phyloP scores from a whole-genome alignment of 2,329 filamentous ascomycete genomes.

The Colletotrichum lentis region DNA sequence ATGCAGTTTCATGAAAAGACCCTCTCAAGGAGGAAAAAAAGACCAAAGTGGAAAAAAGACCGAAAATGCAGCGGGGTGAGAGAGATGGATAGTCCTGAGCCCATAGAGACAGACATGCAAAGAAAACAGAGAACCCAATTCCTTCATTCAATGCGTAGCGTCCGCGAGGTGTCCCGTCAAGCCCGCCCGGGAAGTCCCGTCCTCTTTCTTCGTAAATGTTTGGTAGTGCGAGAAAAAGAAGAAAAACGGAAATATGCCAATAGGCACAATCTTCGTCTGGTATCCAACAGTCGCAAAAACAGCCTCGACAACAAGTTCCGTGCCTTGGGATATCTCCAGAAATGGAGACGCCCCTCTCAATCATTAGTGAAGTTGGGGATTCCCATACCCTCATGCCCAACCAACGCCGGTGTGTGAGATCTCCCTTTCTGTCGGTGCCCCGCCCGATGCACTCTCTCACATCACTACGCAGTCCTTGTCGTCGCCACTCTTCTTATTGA shows the following conservation, averaged over 20 bases:
- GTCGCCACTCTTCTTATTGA: slow-evolving; percentile 58
- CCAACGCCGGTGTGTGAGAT: slow-evolving; percentile 29
- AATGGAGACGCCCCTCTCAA: slow-evolving; percentile 15
- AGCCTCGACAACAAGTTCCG: slow-evolving; percentile 5
- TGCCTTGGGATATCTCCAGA: neutral
- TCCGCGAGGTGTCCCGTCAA: slow-evolving; percentile 10
- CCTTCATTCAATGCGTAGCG: slow-evolving; percentile 16
- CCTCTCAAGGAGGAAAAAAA: neutral
- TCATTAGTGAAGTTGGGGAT: slow-evolving; percentile 36
- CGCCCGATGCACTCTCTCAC: slow-evolving; percentile 50
- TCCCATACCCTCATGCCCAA: slow-evolving; percentile 26
- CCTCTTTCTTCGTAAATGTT: slow-evolving; percentile 27
- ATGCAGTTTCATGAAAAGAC: slow-evolving; percentile 33
- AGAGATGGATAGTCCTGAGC: slow-evolving; percentile 19
- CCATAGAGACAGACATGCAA: slow-evolving; percentile 23
- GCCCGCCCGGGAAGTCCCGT: slow-evolving; percentile 1
- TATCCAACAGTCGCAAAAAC: slow-evolving; percentile 24
- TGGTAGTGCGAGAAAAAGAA: slow-evolving; percentile 12
- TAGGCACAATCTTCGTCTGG: slow-evolving; percentile 5
- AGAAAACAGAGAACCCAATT: slow-evolving; percentile 17
- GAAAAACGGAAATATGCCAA: slow-evolving; percentile 18
- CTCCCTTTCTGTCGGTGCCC: slow-evolving; percentile 9
- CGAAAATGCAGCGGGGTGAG: slow-evolving; percentile 9
- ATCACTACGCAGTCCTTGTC: slow-evolving; percentile 68
- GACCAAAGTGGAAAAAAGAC: slow-evolving; percentile 8